A percentile compares a stretch with the other conserved stretches of the same genome.
Conservation (phyloP, 345 rosid species). For the Erodium maritimum region DNA sequence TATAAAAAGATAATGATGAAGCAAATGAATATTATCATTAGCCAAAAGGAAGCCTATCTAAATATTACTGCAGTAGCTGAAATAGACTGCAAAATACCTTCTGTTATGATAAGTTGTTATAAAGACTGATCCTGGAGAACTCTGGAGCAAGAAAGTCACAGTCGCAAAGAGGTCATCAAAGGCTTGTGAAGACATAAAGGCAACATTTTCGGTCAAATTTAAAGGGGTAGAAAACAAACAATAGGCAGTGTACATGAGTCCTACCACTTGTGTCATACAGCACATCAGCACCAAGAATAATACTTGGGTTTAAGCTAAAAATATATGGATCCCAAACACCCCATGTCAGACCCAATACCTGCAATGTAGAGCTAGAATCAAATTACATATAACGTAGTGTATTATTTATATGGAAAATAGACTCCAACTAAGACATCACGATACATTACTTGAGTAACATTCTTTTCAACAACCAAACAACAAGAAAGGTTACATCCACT, state of each 20-base stretch:
- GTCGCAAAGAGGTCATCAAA: slow-evolving; percentile 84
- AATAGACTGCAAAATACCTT: slow-evolving; percentile 44
- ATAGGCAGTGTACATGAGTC: not conserved
- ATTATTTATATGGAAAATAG: no score
- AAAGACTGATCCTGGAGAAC: slow-evolving; percentile 59
- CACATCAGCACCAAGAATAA: slow-evolving; percentile 87
- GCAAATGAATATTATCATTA: not conserved
- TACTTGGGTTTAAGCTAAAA: slow-evolving; percentile 40
- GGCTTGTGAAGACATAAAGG: slow-evolving; percentile 26
- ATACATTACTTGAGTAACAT: no score
- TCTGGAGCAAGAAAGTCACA: slow-evolving; percentile 62
- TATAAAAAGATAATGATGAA: not conserved
- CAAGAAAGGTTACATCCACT: not conserved
- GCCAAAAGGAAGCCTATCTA: not conserved
- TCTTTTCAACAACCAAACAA: not conserved
- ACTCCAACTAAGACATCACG: no score
- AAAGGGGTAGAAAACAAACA: slow-evolving; percentile 1
- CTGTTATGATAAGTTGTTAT: slow-evolving; percentile 85
- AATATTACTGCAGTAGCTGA: slow-evolving; percentile 6
- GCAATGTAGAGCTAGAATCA: slow-evolving; percentile 1
- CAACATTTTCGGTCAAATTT: not conserved
- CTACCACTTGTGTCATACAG: slow-evolving; percentile 73
- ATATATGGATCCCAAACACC: slow-evolving; percentile 69
- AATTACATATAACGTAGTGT: no score
- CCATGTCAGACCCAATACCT: slow-evolving; percentile 75